Evolutionary conservation across 441 rosid species (phyloP).

Genomic region (Kokia cookei): DNA sequence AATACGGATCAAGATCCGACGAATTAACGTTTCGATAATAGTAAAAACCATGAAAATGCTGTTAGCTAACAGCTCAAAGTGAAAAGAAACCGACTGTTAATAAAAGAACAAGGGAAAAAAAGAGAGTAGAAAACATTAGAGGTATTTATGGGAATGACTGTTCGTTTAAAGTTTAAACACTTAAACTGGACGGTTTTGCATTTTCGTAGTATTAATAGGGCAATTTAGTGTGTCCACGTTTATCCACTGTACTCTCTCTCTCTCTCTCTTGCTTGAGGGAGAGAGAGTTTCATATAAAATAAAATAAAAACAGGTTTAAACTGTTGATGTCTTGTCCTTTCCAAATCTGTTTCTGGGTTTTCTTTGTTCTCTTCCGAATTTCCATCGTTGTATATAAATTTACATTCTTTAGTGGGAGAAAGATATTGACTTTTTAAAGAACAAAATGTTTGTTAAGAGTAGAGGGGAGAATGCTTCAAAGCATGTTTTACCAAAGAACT

Average conservation of each 20-base stretch:
- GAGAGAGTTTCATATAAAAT: background rate
- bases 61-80: background rate
- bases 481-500: conserved; percentile 40
- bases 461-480: conserved; percentile 45
- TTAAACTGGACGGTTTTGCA: conserved; percentile 14
- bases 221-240: conserved; percentile 14
- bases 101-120: background rate
- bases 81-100: conserved; percentile 8
- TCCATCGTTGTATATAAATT: background rate
- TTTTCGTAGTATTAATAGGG: conserved; percentile 16
- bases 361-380: background rate
- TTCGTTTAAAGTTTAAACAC: background rate
- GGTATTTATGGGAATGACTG: background rate
- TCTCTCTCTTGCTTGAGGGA: background rate
- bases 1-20: background rate
- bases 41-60: too few relatives aligned
- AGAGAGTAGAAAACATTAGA: background rate
- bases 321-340: background rate
- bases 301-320: conserved; percentile 2
- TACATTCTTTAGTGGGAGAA: background rate
- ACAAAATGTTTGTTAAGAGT: conserved; percentile 47
- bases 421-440: background rate
- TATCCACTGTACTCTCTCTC: conserved; percentile 9
- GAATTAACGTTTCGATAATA: too few relatives aligned
- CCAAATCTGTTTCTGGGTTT: background rate